Evolutionary conservation across 2,329 filamentous ascomycete genomes (phyloP), one percentile per base, ranked within the genome.

Genomic region (Bipolaris sorokiniana): DNA sequence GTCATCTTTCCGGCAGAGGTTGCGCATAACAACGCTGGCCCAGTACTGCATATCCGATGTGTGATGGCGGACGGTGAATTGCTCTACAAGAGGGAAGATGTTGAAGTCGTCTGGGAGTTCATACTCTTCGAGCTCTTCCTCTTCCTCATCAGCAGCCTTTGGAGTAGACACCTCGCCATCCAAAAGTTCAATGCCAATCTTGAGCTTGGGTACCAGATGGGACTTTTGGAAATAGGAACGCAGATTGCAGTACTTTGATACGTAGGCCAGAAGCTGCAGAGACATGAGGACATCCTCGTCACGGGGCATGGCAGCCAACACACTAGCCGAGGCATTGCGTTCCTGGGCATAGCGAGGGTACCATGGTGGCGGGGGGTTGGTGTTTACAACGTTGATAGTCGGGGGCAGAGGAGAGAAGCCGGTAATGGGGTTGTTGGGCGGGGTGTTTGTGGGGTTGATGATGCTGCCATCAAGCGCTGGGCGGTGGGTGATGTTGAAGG

Each of bases 241-340:
- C 28, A 99, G 85, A 68, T 96, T 96, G 82, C 95, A 98, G 79
- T 99, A 99, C 77, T 99, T 99, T 22, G 93, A 97, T 54, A 99
- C 94, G 75, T 99, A 99, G 15, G 95, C 95, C 44, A 99, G 85
- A 18, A 99, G 86, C 77, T 99, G 95, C 36, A 99, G 84, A 5
- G 95, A 97, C 94, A 99, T 97, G 62, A 99, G 83, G 2, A 99
- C 95, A 70, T 99, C 95, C 76, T 99, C 95, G 69, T 99, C 95
- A 48, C 95, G 88, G 9, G 95, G 95, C 90, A 98, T 96, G 10
- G 92, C 90, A 26, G 93, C 91, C 31, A 97, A 81, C 67, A 96
- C 88, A 65, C 89, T 88, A 15, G 82, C 77, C 40, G 90, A 86
- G 11, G 68, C 72, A 50, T 89, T 87, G 36, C 90, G 88, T 67